Conservation (phyloP, 345 rosid species). For the Populus pruinosa region DNA sequence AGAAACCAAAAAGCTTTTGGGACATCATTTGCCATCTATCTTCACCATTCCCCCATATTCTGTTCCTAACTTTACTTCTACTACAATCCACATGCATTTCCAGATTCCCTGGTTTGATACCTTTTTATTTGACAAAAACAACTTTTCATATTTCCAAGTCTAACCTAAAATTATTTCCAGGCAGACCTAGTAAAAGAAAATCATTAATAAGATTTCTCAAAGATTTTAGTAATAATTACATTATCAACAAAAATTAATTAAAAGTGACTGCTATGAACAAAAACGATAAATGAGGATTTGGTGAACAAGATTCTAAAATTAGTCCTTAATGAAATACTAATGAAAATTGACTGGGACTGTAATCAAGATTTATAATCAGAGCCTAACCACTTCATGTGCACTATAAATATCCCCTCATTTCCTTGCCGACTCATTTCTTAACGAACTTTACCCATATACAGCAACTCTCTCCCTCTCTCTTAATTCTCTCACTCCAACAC, state of each 20-base stretch:
- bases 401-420: not conserved
- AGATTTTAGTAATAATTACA: not conserved
- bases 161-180: not conserved
- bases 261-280: too few relatives aligned
- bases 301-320: too few relatives aligned
- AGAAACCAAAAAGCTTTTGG: not conserved
- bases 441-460: not conserved
- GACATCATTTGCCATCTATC: slow-evolving; percentile 2
- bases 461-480: not conserved
- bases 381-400: too few relatives aligned
- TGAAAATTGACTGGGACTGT: too few relatives aligned
- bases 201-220: not conserved
- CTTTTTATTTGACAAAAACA: not conserved
- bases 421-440: not conserved
- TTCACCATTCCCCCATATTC: not conserved
- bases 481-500: not conserved
- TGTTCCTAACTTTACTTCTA: not conserved
- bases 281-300: too few relatives aligned
- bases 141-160: not conserved
- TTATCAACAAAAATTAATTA: not conserved
- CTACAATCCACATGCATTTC: not conserved
- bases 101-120: slow-evolving; percentile 5
- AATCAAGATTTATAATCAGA: too few relatives aligned
- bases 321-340: too few relatives aligned
- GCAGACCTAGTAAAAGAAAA: not conserved